These are phyloP conservation scores for Pyrus hybrid DNA, from an alignment of 331 rosid genomes.

Conservation along the genomic window DNA sequence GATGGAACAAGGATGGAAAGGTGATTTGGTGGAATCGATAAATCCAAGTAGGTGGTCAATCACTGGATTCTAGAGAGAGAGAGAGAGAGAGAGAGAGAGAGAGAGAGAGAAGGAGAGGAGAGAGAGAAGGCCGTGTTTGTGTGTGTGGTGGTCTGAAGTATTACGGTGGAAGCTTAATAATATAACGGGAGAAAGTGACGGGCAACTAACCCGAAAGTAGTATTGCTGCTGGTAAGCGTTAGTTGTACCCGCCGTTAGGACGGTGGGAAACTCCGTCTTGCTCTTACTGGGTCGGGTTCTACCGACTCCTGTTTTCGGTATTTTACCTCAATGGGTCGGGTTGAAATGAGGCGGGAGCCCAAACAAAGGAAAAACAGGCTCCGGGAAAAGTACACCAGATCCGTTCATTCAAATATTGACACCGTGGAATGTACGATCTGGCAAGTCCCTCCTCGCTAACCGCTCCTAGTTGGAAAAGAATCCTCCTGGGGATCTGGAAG, in stretches of 20 bases:
- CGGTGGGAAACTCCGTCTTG: background rate
- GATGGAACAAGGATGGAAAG: background rate
- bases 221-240: background rate
- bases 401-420: too few species aligned
- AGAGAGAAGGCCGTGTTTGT: slow-evolving; percentile 6
- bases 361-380: background rate
- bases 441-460: background rate
- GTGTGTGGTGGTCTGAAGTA: slow-evolving; percentile 24
- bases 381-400: background rate
- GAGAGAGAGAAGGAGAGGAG: slow-evolving; percentile 7
- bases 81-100: slow-evolving; percentile 9
- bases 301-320: background rate
- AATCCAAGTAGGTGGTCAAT: background rate
- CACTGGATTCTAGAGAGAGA: slow-evolving; percentile 17
- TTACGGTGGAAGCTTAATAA: background rate
- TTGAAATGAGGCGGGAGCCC: background rate
- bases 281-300: background rate
- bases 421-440: background rate
- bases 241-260: slow-evolving; percentile 28
- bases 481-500: too few species aligned
- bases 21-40: background rate
- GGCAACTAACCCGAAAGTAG: background rate
- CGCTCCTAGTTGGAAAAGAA: too few species aligned
- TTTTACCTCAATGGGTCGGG: background rate
- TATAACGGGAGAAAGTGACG: background rate